Conservation (phyloP, 2,329 filamentous ascomycete species). For the Xylariales sp. region DNA sequence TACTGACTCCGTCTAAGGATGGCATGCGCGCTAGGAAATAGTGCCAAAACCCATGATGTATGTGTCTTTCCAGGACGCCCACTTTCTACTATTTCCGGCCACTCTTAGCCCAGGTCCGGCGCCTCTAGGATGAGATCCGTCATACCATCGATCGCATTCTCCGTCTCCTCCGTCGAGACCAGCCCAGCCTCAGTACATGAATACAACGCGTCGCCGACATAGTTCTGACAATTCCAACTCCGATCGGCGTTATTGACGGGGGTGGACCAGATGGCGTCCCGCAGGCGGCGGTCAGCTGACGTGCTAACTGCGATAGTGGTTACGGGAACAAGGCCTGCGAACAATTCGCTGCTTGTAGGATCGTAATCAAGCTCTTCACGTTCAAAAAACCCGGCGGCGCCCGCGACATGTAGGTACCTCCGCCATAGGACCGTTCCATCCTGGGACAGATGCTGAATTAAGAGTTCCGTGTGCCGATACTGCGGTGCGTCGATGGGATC, state of each 20-base stretch:
- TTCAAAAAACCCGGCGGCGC: constrained; percentile 5
- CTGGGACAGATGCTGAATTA: constrained; percentile 5
- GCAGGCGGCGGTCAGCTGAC: not conserved
- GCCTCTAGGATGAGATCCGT: constrained; percentile 18
- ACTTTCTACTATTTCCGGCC: no score
- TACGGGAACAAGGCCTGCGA: constrained; percentile 16
- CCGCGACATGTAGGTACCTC: not conserved
- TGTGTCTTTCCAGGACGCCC: no score
- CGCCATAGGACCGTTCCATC: not conserved
- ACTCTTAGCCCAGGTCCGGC: not conserved
- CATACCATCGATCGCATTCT: constrained; percentile 22
- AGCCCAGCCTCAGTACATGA: not conserved
- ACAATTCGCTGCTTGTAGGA: not conserved
- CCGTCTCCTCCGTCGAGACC: constrained; percentile 5
- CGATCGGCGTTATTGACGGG: constrained; percentile 8
- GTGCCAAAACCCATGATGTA: no score
- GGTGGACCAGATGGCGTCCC: constrained; percentile 21
- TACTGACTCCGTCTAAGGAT: no score
- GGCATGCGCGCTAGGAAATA: no score
- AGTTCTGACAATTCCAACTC: constrained; percentile 23
- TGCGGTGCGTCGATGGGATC: constrained; percentile 24
- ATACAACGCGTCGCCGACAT: constrained; percentile 19
- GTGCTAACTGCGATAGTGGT: constrained; percentile 9
- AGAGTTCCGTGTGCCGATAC: constrained; percentile 16
- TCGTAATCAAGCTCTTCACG: constrained; percentile 12